Percentiles rank a stretch among this genome's conserved stretches.
Evolutionary conservation across 169 alveolate species (phyloP).

Genomic region (Perkinsus olseni): DNA sequence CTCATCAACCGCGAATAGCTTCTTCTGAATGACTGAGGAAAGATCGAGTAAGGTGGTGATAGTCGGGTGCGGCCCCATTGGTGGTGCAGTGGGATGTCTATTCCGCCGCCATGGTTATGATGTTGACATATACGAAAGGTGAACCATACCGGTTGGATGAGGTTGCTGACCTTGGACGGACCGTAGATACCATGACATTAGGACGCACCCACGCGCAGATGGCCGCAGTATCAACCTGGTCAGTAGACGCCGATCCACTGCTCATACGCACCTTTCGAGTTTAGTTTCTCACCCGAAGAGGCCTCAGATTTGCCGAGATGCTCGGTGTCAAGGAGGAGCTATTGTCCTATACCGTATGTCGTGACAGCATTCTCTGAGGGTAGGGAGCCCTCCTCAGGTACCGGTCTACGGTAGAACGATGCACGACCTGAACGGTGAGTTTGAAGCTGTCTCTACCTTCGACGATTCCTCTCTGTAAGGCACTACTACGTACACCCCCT

Average conservation of each 20-base stretch:
- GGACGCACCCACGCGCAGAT: not conserved
- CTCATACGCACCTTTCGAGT: not conserved
- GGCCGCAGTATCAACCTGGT: not conserved
- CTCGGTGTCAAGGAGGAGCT: constrained; percentile 7
- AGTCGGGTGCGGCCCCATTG: not conserved
- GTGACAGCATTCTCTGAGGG: not conserved
- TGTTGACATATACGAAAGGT: not conserved
- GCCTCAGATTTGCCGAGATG: constrained; percentile 5
- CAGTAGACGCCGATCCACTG: not conserved
- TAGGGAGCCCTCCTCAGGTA: not conserved
- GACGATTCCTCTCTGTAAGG: not conserved
- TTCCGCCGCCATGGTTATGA: not conserved
- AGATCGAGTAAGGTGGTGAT: not conserved
- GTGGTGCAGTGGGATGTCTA: not conserved
- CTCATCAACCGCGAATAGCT: too few species aligned
- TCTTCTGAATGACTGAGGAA: not conserved
- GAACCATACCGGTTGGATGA: not conserved
- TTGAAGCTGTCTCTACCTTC: not conserved
- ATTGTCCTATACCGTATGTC: not conserved
- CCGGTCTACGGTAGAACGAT: constrained; percentile 5
- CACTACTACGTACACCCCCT: not conserved
- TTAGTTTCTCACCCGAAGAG: constrained; percentile 1
- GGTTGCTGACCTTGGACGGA: not conserved
- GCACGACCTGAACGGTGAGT: constrained; percentile 5
- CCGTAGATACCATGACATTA: not conserved